phyloP scores from a whole-genome alignment of 176 grass and related monocot species.

The Metroxylon sagu region DNA sequence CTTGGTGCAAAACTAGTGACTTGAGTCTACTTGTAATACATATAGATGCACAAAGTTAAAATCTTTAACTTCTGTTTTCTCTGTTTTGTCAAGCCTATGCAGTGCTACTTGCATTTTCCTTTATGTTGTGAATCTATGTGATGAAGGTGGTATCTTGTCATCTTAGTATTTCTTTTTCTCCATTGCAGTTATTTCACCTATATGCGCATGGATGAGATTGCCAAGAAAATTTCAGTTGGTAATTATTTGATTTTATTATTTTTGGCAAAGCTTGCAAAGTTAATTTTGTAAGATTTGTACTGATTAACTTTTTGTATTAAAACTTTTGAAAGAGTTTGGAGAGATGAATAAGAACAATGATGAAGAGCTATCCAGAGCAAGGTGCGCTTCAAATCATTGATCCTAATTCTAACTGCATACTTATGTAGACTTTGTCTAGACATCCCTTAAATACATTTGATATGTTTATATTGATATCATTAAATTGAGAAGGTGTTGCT shows the following conservation, averaged over 20 bases:
- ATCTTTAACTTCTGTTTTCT: no score
- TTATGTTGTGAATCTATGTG: background rate
- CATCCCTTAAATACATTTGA: no score
- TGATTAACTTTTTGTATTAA: conserved; percentile 3
- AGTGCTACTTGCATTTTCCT: background rate
- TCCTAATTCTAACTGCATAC: no score
- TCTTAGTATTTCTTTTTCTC: background rate
- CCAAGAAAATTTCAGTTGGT: conserved; percentile 36
- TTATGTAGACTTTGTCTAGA: no score
- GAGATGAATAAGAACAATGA: conserved; percentile 20
- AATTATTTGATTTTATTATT: conserved; percentile 5
- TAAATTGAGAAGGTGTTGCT: no score
- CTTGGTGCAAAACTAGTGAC: no score
- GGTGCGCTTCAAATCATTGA: conserved; percentile 17
- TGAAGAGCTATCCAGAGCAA: conserved; percentile 25
- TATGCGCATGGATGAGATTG: conserved; percentile 76
- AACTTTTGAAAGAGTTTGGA: conserved; percentile 30
- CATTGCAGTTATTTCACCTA: conserved; percentile 76
- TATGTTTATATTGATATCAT: no score
- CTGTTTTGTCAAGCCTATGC: no score
- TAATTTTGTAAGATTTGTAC: background rate
- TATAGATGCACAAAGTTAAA: no score
- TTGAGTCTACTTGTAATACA: no score
- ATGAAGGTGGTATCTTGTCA: no score
- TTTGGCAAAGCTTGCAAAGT: conserved; percentile 1